Base-by-base conservation (phyloP, 2,329 filamentous ascomycete species). In the Pseudocercospora crystallina region DNA sequence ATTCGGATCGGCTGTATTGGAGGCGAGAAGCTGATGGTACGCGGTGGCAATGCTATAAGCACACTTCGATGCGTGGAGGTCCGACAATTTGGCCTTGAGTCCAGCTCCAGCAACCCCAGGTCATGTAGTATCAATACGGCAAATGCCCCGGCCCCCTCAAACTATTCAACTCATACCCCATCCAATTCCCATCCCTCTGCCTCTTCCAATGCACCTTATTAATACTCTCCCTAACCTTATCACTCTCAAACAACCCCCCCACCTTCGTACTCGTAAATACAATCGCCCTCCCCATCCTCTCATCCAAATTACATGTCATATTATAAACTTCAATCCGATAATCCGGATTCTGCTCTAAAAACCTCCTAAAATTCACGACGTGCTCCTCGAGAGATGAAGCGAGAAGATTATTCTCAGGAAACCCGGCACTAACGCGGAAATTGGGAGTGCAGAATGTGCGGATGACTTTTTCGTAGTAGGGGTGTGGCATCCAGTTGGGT, bases 171-270 rank as follows among this genome's bases (percentile, higher is more conserved):
- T 47, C 43, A 15, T 37, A 20, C 12, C 17, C n/a, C 29, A 15
- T 34, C 43, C 35, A 47, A 14, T 35, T 34, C 1, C 43, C 35
- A 33, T 17, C 36, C n/a, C 8, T 9, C 3, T 38, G 5, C 26
- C 43, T 34, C 30, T 47, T 39, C 43, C 35, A 47, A 47, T 39
- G 20, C 8, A 47, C 8, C 14, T 38, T 37, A 17, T 47, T 47
- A 13, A 47, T 29, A 15, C 32, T 37, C 31, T 47, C 43, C 10
- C 43, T 13, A 2, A n/a, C 30, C 9, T 20, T 38, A 7, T 39
- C 34, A 4, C 34, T 38, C 1, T 34, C 43, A 33, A 47, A 47
- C 3, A 47, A 31, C 10, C 45, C 45, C 10, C 45, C 34, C 4
- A 47, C 29, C 13, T 14, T 41, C 12, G 45, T 47, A 8, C 35